A percentile compares a stretch with the other conserved stretches of the same genome.
Evolutionary conservation across 2,329 filamentous ascomycete genomes (phyloP).

Genomic region (Cyclaneusma minus): DNA sequence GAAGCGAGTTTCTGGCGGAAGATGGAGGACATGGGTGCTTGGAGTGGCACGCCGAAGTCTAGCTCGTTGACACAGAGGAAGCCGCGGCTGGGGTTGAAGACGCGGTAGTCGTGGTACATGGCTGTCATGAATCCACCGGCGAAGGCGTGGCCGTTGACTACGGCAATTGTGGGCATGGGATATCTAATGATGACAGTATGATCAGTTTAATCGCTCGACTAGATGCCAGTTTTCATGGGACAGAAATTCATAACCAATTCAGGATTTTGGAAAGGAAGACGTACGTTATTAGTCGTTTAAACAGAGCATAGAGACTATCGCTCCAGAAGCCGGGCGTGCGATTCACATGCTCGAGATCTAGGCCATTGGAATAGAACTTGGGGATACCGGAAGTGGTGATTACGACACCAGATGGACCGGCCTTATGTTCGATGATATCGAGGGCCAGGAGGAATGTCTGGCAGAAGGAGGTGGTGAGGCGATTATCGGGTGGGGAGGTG

Average conservation of each 20-base stretch:
- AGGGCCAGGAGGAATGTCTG: constrained; percentile 52
- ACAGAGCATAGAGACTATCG: constrained; percentile 45
- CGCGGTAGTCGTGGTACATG: constrained; percentile 71
- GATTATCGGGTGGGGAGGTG: constrained; percentile 58
- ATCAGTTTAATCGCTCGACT: neutral
- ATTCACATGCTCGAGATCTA: constrained; percentile 58
- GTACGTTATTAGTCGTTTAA: constrained; percentile 45
- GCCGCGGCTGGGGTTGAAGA: constrained; percentile 56
- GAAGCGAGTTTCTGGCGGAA: constrained; percentile 54
- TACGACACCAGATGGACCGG: constrained; percentile 54
- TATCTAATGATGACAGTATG: constrained; percentile 26
- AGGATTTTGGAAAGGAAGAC: constrained; percentile 7
- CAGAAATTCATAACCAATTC: constrained; percentile 1
- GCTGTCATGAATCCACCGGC: constrained; percentile 70
- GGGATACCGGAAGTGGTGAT: constrained; percentile 59
- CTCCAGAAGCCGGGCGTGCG: constrained; percentile 45
- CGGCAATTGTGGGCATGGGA: constrained; percentile 70
- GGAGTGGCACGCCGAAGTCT: constrained; percentile 62
- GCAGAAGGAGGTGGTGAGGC: constrained; percentile 54
- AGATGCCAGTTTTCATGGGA: constrained; percentile 6
- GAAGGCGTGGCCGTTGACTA: constrained; percentile 68
- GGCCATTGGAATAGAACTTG: constrained; percentile 74
- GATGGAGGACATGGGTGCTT: constrained; percentile 56
- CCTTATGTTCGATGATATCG: constrained; percentile 53
- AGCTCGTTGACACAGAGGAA: constrained; percentile 72